Percentiles rank a stretch among this genome's conserved stretches.
These are phyloP conservation scores for Alternaria sp. DNA, from an alignment of 2,329 filamentous ascomycete genomes.

Conservation along the genomic window DNA sequence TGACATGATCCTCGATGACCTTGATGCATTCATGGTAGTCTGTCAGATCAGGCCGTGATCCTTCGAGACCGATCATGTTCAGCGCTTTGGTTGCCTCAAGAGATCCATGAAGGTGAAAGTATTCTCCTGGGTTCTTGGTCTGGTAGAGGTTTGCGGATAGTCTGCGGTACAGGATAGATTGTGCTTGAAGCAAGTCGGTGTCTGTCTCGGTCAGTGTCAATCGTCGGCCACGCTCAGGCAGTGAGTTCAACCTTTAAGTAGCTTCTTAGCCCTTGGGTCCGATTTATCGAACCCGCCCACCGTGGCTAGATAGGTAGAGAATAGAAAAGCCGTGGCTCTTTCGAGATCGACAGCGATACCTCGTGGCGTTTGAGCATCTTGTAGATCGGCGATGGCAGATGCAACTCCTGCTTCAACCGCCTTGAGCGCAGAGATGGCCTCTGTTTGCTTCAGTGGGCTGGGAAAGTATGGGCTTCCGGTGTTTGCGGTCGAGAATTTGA, in stretches of 20 bases:
- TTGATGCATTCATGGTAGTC: slow-evolving; percentile 51
- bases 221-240: neutral
- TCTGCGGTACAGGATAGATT: slow-evolving; percentile 73
- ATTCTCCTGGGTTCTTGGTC: slow-evolving; percentile 69
- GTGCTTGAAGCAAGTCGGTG: slow-evolving; percentile 73
- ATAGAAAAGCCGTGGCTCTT: slow-evolving; percentile 61
- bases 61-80: slow-evolving; percentile 71
- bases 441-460: slow-evolving; percentile 59
- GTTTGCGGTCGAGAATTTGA: slow-evolving; percentile 46
- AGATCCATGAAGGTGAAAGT: slow-evolving; percentile 78
- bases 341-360: slow-evolving; percentile 61
- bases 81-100: slow-evolving; percentile 73
- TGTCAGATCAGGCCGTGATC: slow-evolving; percentile 65
- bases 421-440: slow-evolving; percentile 63
- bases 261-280: slow-evolving; percentile 54
- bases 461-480: slow-evolving; percentile 50
- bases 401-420: slow-evolving; percentile 66
- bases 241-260: slow-evolving; percentile 48
- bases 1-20: slow-evolving; percentile 52
- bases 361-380: slow-evolving; percentile 52
- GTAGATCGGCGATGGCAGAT: slow-evolving; percentile 64
- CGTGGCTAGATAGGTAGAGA: slow-evolving; percentile 64
- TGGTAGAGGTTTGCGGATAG: slow-evolving; percentile 75
- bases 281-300: slow-evolving; percentile 58
- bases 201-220: slow-evolving; percentile 55